Conservation (phyloP, 345 rosid species). For the Euclidium syriacum region DNA sequence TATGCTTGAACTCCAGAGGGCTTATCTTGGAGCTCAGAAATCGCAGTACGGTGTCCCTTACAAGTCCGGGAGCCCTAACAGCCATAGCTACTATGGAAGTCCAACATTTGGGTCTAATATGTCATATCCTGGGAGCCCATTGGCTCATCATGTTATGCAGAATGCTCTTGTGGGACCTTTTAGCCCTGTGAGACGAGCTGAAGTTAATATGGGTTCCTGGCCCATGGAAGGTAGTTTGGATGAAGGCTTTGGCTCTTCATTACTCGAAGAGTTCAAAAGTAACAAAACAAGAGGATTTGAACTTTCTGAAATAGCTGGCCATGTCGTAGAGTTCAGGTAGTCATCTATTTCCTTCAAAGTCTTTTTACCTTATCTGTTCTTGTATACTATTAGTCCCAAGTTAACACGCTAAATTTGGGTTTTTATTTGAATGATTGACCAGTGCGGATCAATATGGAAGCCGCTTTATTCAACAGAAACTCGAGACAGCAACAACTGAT, state of each 20-base stretch:
- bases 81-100: slow-evolving; percentile 54
- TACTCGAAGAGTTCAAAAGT: slow-evolving; percentile 72
- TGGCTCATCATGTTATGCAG: slow-evolving; percentile 52
- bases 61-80: slow-evolving; percentile 51
- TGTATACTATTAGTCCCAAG: neutral
- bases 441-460: slow-evolving; percentile 80
- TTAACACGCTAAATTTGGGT: neutral
- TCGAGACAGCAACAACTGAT: slow-evolving; percentile 47
- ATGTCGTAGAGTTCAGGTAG: slow-evolving; percentile 82
- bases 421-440: slow-evolving; percentile 1
- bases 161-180: slow-evolving; percentile 48
- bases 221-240: slow-evolving; percentile 47
- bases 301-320: slow-evolving; percentile 64
- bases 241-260: slow-evolving; percentile 51
- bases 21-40: slow-evolving; percentile 65
- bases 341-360: neutral
- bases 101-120: slow-evolving; percentile 49
- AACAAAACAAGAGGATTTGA: slow-evolving; percentile 62
- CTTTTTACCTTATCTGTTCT: neutral
- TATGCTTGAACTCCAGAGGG: slow-evolving; percentile 57
- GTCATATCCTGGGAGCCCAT: slow-evolving; percentile 67
- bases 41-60: slow-evolving; percentile 48
- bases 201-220: slow-evolving; percentile 54
- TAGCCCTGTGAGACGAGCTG: slow-evolving; percentile 54
- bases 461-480: slow-evolving; percentile 63